Base-by-base conservation (phyloP, 768 basidiomycete species). In the Kwoniella mangroviensis region DNA sequence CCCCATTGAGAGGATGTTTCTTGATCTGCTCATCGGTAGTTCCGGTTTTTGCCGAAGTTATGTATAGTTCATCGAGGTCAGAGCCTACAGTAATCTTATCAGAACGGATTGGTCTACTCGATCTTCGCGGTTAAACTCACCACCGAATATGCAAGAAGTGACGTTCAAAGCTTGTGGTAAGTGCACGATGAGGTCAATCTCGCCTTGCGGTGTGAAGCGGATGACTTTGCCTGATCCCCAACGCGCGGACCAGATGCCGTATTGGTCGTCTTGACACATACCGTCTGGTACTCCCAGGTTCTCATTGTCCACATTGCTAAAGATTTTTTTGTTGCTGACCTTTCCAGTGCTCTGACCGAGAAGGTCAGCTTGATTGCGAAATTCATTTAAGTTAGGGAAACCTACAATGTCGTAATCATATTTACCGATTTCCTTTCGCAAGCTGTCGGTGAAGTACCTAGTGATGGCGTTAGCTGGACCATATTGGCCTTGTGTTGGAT, bases 131-230 rank as follows among this genome's bases (percentile, higher is more conserved):
- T 10, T 6, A 42, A 19, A 65, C 72, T 34, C 43, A 75, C 76
- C 76, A 52, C 76, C 74, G 56, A 73, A 75, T 17, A 77, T 60
- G 63, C 74, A 77, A 45, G 63, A 73, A 21, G 76, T 77, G 28
- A 77, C 69, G 58, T 75, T 75, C 45, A 73, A 34, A 17, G 67
- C 76, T 49, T 67, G 67, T 19, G 75, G 75, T 19, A 76, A 53
- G 24, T 65, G 41, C 45, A 76, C 68, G n/a, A 74, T 65, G 2
- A 68, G 28, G 45, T 76, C 75, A 11, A 70, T 42, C 66, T 66
- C 51, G 19, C 75, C 75, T 45, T 70, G 21, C 26, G 17, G 21
- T 43, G n/a, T 56, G 4, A 70, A 63, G 9, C 68, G 63, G 40
- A 70, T 58, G 6, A 70, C 68, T 54, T 70, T 70, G 15, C 68